Conservation (phyloP, 345 rosid species). For the Citrus cavaleriei region DNA sequence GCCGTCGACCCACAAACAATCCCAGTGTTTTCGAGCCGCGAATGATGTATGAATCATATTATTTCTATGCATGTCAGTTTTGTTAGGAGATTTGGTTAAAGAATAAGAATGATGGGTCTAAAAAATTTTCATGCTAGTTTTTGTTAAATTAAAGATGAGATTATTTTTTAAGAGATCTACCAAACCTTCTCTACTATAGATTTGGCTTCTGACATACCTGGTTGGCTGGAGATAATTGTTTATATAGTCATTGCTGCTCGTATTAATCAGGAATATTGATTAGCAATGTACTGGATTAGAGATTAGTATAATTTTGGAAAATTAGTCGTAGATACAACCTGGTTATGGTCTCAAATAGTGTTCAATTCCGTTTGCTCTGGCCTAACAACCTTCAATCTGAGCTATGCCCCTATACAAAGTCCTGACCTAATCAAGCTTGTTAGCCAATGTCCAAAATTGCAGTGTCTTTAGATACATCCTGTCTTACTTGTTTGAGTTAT, state of each 20-base stretch:
- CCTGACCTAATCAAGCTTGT: constrained; percentile 69
- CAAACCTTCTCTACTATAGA: constrained; percentile 22
- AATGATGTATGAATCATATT: too few species aligned
- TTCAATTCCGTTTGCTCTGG: constrained; percentile 3
- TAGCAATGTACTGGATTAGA: constrained; percentile 18
- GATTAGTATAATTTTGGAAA: constrained; percentile 20
- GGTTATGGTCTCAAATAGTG: constrained; percentile 25
- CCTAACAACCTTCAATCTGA: too few species aligned
- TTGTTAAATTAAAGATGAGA: too few species aligned
- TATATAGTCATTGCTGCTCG: constrained; percentile 49
- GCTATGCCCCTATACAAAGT: constrained; percentile 12
- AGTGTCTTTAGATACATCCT: constrained; percentile 70
- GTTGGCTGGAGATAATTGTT: constrained; percentile 46
- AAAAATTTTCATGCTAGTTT: too few species aligned
- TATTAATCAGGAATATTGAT: constrained; percentile 21
- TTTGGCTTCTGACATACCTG: constrained; percentile 31
- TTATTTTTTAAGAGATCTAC: too few species aligned
- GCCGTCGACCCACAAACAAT: too few species aligned
- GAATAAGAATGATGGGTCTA: too few species aligned
- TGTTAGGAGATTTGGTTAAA: too few species aligned
- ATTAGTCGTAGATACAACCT: constrained; percentile 13
- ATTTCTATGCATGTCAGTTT: too few species aligned
- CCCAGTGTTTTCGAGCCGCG: too few species aligned
- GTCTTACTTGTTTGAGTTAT: neutral
- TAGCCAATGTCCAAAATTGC: constrained; percentile 57